Conservation (phyloP, 768 basidiomycete species). For the Tubosaeta brunneosetosa region DNA sequence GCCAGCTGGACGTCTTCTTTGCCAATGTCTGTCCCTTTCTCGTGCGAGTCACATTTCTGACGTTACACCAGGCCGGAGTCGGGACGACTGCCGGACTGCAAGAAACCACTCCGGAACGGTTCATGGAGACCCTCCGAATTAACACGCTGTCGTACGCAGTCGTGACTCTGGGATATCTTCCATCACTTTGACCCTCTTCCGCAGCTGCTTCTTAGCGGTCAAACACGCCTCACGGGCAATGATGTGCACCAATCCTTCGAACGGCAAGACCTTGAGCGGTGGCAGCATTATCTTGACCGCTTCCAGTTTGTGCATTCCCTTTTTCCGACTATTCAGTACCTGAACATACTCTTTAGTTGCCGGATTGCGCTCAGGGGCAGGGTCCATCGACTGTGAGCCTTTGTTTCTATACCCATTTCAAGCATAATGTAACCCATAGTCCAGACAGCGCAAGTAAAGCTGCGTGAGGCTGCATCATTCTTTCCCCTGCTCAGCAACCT, state of each 20-base stretch:
- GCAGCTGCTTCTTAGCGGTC: slow-evolving; percentile 83
- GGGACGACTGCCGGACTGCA: slow-evolving; percentile 41
- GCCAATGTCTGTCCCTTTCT: slow-evolving; percentile 63
- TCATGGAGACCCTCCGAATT: slow-evolving; percentile 73
- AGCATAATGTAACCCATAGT: slow-evolving; percentile 13
- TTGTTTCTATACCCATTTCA: neutral
- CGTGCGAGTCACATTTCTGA: slow-evolving; percentile 2
- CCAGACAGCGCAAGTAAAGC: slow-evolving; percentile 91
- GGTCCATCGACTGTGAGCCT: slow-evolving; percentile 70
- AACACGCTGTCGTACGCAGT: slow-evolving; percentile 58
- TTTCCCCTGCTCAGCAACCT: neutral
- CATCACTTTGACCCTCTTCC: neutral
- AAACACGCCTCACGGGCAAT: slow-evolving; percentile 85
- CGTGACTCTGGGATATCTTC: slow-evolving; percentile 1
- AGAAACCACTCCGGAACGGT: slow-evolving; percentile 57
- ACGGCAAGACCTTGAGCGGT: slow-evolving; percentile 62
- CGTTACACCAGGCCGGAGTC: slow-evolving; percentile 57
- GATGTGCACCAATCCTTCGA: slow-evolving; percentile 57
- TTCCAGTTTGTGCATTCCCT: slow-evolving; percentile 48
- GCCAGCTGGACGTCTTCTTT: slow-evolving; percentile 89
- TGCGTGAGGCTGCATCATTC: slow-evolving; percentile 51
- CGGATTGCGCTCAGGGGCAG: slow-evolving; percentile 78
- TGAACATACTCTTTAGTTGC: slow-evolving; percentile 54
- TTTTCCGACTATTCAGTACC: neutral
- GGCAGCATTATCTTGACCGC: slow-evolving; percentile 89